Base-by-base conservation (phyloP, 805 yeast species). In the Metschnikowia continentalis region DNA sequence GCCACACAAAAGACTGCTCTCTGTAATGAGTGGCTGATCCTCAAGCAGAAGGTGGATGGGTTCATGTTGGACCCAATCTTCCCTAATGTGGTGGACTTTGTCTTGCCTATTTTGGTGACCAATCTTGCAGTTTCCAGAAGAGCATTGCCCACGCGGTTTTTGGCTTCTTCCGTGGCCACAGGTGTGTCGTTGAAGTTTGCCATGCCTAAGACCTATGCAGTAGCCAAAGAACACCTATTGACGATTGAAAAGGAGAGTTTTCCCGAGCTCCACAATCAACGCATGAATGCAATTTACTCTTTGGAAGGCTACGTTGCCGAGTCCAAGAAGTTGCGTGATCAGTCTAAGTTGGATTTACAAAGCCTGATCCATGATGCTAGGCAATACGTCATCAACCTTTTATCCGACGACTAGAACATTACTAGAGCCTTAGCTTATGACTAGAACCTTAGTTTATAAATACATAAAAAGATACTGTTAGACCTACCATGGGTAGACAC, bases 101-200 rank as follows among this genome's bases (percentile, higher is more conserved):
- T 83, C 37, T 81, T 87, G 0, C 71, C 77, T 5, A 66, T 83
- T 3, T 75, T 84, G 54, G 60, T 81, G 1, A 86, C 86, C 11
- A 80, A 86, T 2, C 78, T 84, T 50, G 53, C 80, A 33, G 79
- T 73, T 14, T 72, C 74, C 51, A 76, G 71, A 54, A 72, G 79
- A 56, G 59, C 76, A 1, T 62, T 81, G 8, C 80, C 81, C 1
- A 35, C 76, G 5, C 72, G 88, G 55, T 78, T 81, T 54, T 33
- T 76, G 3, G 66, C 80, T 3, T 88, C 88, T 1, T 46, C 78
- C 14, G 46, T 72, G 0, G 74, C 81, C 55, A 86, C 84, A 32
- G 62, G 72, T 14, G 55, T 54, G 13, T 67, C 61, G n/a, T 56
- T 70, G 15, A 70, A 75, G 5, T 76, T 78, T 61, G 71, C 74